phyloP scores from a whole-genome alignment of 495 filamentous ascomycete genomes.

The Tuber indicum region DNA sequence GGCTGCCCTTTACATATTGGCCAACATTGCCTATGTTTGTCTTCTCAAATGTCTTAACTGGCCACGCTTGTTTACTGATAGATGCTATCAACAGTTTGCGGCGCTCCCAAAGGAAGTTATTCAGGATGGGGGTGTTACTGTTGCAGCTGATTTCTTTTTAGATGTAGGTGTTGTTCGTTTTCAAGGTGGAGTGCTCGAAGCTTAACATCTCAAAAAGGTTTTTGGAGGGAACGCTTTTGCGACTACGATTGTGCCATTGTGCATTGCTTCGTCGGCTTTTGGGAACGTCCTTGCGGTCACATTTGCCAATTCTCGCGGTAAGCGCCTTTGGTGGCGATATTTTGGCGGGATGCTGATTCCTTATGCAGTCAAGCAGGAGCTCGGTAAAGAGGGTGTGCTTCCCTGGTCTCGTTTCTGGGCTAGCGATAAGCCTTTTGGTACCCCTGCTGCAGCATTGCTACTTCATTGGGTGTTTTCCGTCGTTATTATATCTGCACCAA shows the following conservation, averaged over 20 bases:
- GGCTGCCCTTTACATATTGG: slow-evolving; percentile 44
- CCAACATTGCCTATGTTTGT: slow-evolving; percentile 49
- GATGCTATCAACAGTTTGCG: slow-evolving; percentile 9
- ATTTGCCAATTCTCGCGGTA: slow-evolving; percentile 41
- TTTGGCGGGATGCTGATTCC: slow-evolving; percentile 2
- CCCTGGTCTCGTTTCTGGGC: slow-evolving; percentile 60
- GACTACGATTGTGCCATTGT: slow-evolving; percentile 43
- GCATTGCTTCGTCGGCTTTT: slow-evolving; percentile 47
- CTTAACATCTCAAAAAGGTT: slow-evolving; percentile 9
- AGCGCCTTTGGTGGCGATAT: background rate
- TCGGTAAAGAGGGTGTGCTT: slow-evolving; percentile 59
- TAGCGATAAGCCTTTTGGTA: slow-evolving; percentile 58
- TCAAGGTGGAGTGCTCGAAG: background rate
- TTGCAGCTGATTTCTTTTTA: slow-evolving; percentile 23
- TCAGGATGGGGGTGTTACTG: slow-evolving; percentile 10
- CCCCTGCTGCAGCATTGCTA: slow-evolving; percentile 45
- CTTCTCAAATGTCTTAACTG: background rate
- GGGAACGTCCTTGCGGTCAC: slow-evolving; percentile 51
- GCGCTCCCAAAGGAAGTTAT: slow-evolving; percentile 13
- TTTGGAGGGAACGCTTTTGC: slow-evolving; percentile 22
- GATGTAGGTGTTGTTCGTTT: slow-evolving; percentile 8
- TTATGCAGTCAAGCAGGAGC: slow-evolving; percentile 44
- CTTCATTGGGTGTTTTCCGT: slow-evolving; percentile 47
- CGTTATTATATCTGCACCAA: slow-evolving; percentile 41
- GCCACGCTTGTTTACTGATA: background rate